phyloP scores from a whole-genome alignment of 371 early-diverging fungal species.

The Nosema granulosis region DNA sequence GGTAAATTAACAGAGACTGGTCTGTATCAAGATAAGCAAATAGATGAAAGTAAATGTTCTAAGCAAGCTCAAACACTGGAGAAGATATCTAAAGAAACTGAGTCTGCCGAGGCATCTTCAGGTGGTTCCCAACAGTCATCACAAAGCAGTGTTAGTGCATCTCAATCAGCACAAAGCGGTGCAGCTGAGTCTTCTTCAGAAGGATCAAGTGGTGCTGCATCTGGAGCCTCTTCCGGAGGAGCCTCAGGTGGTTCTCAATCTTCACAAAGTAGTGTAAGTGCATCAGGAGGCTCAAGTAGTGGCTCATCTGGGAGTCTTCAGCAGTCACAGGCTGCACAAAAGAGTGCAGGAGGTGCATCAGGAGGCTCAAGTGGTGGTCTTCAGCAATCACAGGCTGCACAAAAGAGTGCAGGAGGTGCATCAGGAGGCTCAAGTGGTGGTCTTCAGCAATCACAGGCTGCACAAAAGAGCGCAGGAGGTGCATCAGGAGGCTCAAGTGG shows the following conservation, averaged over 20 bases:
- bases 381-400: not conserved
- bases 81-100: slow-evolving; percentile 38
- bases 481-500: slow-evolving; percentile 3
- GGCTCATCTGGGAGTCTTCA: not conserved
- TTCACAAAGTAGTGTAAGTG: not conserved
- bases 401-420: not conserved
- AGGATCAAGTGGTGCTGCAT: not conserved
- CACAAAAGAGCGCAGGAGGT: not conserved
- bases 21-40: slow-evolving; percentile 52
- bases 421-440: not conserved
- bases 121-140: not conserved
- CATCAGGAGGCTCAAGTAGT: not conserved
- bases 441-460: no score
- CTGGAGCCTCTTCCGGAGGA: not conserved
- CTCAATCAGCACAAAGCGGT: not conserved
- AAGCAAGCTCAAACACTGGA: slow-evolving; percentile 50
- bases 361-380: not conserved
- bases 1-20: slow-evolving; percentile 62
- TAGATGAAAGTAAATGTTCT: slow-evolving; percentile 34
- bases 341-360: not conserved
- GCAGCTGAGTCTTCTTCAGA: not conserved
- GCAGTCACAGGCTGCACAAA: not conserved
- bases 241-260: not conserved
- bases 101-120: not conserved
- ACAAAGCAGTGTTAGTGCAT: not conserved